Evolutionary conservation across 2,329 filamentous ascomycete genomes (phyloP).

Genomic region (Diaporthe sp.): DNA sequence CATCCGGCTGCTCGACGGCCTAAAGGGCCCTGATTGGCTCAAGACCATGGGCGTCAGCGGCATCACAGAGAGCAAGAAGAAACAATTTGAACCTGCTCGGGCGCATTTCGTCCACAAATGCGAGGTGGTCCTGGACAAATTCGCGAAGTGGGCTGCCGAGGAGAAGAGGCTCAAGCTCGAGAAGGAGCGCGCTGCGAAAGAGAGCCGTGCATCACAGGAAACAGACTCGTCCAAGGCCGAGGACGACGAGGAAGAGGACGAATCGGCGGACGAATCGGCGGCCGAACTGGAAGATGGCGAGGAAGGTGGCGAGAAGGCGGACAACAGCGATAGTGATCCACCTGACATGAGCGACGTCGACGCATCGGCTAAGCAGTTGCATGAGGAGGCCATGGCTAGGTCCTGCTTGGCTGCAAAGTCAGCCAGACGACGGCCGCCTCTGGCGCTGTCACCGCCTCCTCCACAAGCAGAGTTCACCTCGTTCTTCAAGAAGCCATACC

Average conservation of each 20-base stretch:
- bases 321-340: conserved; percentile 62
- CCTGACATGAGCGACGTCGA: conserved; percentile 79
- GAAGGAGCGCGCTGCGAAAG: conserved; percentile 74
- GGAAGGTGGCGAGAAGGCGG: conserved; percentile 47
- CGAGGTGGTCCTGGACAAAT: conserved; percentile 86
- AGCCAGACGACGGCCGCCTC: conserved; percentile 48
- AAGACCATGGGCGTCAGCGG: conserved; percentile 90
- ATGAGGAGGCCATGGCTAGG: conserved; percentile 76
- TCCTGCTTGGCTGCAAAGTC: conserved; percentile 56
- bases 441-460: conserved; percentile 48
- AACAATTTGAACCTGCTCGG: conserved; percentile 87
- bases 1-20: conserved; percentile 78
- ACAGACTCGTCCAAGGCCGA: conserved; percentile 40
- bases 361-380: conserved; percentile 79
- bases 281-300: conserved; percentile 46
- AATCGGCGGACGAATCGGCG: conserved; percentile 47
- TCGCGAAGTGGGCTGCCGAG: conserved; percentile 87
- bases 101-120: conserved; percentile 89
- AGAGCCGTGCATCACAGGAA: conserved; percentile 49
- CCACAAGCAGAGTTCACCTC: conserved; percentile 79
- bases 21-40: conserved; percentile 94
- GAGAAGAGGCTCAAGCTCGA: conserved; percentile 87
- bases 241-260: conserved; percentile 50
- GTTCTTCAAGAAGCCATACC: conserved; percentile 85
- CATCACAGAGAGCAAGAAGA: conserved; percentile 87